These are phyloP conservation scores for Saccharomycopsis amapae DNA, from an alignment of 805 yeast genomes.

Conservation along the genomic window DNA sequence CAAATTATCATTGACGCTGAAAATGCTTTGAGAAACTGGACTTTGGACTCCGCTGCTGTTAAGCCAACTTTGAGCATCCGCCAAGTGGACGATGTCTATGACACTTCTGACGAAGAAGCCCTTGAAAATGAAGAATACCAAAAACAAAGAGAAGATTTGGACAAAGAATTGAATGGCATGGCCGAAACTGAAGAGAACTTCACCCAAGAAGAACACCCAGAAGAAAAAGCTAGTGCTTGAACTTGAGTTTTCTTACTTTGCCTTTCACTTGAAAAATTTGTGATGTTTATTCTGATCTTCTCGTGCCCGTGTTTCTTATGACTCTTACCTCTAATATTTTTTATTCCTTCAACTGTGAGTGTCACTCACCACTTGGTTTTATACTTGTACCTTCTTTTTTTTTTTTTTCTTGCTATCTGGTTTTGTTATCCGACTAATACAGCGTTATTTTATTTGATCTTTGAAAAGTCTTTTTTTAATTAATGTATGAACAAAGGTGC, in stretches of 20 bases:
- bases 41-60: constrained; percentile 74
- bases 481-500: too few species aligned
- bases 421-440: too few species aligned
- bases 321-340: too few species aligned
- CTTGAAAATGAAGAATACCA: constrained; percentile 40
- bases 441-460: too few species aligned
- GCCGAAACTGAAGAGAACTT: constrained; percentile 19
- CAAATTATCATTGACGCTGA: constrained; percentile 84
- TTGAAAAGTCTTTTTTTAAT: too few species aligned
- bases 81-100: constrained; percentile 49
- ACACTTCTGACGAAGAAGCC: constrained; percentile 39
- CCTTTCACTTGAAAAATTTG: neutral
- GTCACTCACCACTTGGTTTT: neutral
- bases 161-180: constrained; percentile 30
- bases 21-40: constrained; percentile 77
- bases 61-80: constrained; percentile 68
- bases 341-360: neutral
- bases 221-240: constrained; percentile 15
- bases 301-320: neutral
- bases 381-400: neutral
- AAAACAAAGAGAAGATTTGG: constrained; percentile 46
- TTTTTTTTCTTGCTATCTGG: neutral
- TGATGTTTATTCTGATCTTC: neutral
- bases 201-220: constrained; percentile 12
- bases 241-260: neutral